Conservation (phyloP, 208 protist species). For the Angomonas deanei region DNA sequence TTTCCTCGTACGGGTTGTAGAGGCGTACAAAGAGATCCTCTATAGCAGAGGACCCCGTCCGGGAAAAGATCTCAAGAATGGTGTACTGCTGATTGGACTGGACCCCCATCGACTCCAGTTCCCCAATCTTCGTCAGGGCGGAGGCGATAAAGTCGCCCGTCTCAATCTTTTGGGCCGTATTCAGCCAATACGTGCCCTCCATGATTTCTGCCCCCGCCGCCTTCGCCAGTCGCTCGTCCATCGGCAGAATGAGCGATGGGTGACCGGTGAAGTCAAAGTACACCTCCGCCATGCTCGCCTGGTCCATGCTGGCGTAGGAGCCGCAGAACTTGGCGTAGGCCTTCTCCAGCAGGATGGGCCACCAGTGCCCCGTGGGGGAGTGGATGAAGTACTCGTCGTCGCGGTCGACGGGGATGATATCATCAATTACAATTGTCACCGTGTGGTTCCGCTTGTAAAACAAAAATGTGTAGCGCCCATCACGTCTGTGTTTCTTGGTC, state of each 20-base stretch:
- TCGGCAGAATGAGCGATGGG: slow-evolving; percentile 62
- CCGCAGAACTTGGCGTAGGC: slow-evolving; percentile 89
- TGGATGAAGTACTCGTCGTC: slow-evolving; percentile 50
- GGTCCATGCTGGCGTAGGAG: slow-evolving; percentile 61
- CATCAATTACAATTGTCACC: slow-evolving; percentile 77
- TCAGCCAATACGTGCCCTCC: slow-evolving; percentile 53
- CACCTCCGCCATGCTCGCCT: slow-evolving; percentile 62
- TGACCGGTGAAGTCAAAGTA: slow-evolving; percentile 77
- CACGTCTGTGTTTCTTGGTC: slow-evolving; percentile 66
- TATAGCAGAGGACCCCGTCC: slow-evolving; percentile 50
- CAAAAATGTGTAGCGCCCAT: slow-evolving; percentile 81
- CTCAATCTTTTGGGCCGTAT: slow-evolving; percentile 55
- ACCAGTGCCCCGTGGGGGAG: slow-evolving; percentile 69
- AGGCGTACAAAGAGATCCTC: slow-evolving; percentile 60
- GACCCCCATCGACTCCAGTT: slow-evolving; percentile 62
- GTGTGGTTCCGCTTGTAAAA: slow-evolving; percentile 59
- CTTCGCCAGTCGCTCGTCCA: slow-evolving; percentile 52
- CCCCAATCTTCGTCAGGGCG: slow-evolving; percentile 40
- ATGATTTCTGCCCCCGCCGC: slow-evolving; percentile 15
- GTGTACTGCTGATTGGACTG: slow-evolving; percentile 76
- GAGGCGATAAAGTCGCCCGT: slow-evolving; percentile 48
- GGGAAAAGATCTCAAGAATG: slow-evolving; percentile 64
- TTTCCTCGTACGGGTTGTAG: slow-evolving; percentile 77
- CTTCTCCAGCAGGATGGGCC: slow-evolving; percentile 86
- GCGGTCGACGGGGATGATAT: slow-evolving; percentile 49